A percentile compares a stretch with the other conserved stretches of the same genome.
These are phyloP conservation scores for Colletotrichum shisoi DNA, from an alignment of 2,329 filamentous ascomycete genomes.

Conservation along the genomic window DNA sequence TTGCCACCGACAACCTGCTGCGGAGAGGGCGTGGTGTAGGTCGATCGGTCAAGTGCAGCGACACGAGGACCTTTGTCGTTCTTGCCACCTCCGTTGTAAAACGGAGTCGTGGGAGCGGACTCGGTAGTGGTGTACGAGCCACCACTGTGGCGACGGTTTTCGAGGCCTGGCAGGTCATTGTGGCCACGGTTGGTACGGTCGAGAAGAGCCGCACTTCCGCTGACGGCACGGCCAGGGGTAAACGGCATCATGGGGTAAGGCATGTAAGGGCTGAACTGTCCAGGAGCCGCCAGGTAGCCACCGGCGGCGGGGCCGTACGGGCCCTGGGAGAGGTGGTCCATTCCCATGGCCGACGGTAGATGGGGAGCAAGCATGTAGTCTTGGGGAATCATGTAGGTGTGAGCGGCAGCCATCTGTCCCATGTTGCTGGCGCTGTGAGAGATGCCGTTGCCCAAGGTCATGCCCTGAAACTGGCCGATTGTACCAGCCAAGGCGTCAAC, in stretches of 20 bases:
- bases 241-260: slow-evolving; percentile 58
- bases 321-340: slow-evolving; percentile 44
- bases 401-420: slow-evolving; percentile 46
- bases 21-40: slow-evolving; percentile 73
- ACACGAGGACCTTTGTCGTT: slow-evolving; percentile 68
- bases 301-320: slow-evolving; percentile 50
- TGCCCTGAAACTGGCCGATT: slow-evolving; percentile 41
- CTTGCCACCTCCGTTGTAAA: slow-evolving; percentile 66
- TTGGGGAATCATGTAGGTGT: slow-evolving; percentile 50
- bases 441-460: slow-evolving; percentile 51
- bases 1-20: slow-evolving; percentile 61
- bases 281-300: slow-evolving; percentile 50
- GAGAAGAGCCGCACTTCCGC: slow-evolving; percentile 47
- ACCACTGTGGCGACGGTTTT: slow-evolving; percentile 62
- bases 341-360: slow-evolving; percentile 47
- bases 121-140: slow-evolving; percentile 74
- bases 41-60: slow-evolving; percentile 67
- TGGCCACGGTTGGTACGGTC: slow-evolving; percentile 58
- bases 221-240: slow-evolving; percentile 58
- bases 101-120: slow-evolving; percentile 71
- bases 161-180: slow-evolving; percentile 67
- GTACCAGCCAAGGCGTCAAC: slow-evolving; percentile 30
- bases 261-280: slow-evolving; percentile 46
- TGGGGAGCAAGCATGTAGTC: slow-evolving; percentile 51
- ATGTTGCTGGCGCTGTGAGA: slow-evolving; percentile 41